Conservation (phyloP, 2,329 filamentous ascomycete species). For the Xenosphaeropsis pyriputrescens region DNA sequence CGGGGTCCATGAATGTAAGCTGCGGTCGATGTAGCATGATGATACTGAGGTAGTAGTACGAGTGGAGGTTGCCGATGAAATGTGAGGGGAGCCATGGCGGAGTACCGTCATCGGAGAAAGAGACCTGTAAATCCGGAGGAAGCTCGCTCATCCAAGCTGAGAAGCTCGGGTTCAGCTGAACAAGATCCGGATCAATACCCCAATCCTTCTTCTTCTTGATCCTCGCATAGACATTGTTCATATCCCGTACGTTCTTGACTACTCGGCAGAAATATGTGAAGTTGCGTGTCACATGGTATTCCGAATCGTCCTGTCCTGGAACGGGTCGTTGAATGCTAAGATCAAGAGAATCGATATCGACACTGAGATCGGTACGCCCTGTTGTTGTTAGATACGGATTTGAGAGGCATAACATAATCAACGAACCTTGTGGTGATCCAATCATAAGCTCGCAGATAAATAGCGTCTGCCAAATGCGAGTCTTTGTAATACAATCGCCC, state of each 20-base stretch:
- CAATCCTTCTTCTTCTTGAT: slow-evolving; percentile 70
- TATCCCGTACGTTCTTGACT: slow-evolving; percentile 62
- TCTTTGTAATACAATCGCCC: slow-evolving; percentile 71
- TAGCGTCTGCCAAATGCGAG: slow-evolving; percentile 78
- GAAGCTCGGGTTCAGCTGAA: slow-evolving; percentile 64
- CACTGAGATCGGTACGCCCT: slow-evolving; percentile 68
- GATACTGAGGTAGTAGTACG: slow-evolving; percentile 72
- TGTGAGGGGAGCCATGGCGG: slow-evolving; percentile 76
- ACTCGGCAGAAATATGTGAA: slow-evolving; percentile 70
- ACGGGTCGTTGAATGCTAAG: slow-evolving; percentile 49
- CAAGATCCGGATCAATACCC: slow-evolving; percentile 74
- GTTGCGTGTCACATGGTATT: slow-evolving; percentile 67
- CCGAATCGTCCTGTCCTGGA: slow-evolving; percentile 56
- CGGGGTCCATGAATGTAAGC: slow-evolving; percentile 63
- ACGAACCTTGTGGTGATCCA: slow-evolving; percentile 73
- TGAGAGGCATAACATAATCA: not conserved
- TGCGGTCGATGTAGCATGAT: slow-evolving; percentile 85
- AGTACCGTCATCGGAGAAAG: slow-evolving; percentile 63
- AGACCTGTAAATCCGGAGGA: slow-evolving; percentile 63
- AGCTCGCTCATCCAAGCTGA: slow-evolving; percentile 63
- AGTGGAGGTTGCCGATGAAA: slow-evolving; percentile 79
- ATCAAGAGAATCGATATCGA: slow-evolving; percentile 64
- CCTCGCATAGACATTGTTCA: slow-evolving; percentile 60
- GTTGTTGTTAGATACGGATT: slow-evolving; percentile 6
- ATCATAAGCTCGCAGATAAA: slow-evolving; percentile 85